Base-by-base conservation (phyloP, 495 filamentous ascomycete species). In the Pseudoneurospora amorphoporcata region DNA sequence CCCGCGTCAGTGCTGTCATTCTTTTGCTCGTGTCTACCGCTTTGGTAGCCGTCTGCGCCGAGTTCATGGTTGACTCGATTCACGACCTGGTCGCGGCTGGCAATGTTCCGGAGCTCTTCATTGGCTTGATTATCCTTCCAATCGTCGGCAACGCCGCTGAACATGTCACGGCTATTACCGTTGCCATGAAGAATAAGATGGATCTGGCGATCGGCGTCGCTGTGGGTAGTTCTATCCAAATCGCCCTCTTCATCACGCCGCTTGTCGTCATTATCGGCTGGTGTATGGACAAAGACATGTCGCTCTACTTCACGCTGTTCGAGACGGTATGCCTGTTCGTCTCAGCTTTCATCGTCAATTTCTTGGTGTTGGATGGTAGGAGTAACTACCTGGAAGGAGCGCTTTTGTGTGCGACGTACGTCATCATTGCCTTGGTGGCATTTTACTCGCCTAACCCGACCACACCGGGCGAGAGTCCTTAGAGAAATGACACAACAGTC, bases 131-230 rank as follows among this genome's bases (percentile, higher is more conserved):
- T 78, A 90, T 97, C 74, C 82, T 97, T 2, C 94, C 94, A 29
- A 94, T 97, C 73, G 92, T 97, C 12, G 93, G 94, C 71, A 97
- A 97, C 75, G 94, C 94, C 1, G 94, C 94, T 0, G 94, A 97
- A 83, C 94, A 97, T 84, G 91, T 95, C 8, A 97, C 93, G 1
- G 92, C 94, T 1, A 92, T 97, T 43, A 92, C 89, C 37, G 93
- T 97, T 8, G 94, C 94, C 7, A 87, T 88, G 74, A 97, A 97
- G 85, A 97, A 97, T 83, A 97, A 97, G 84, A 96, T 97, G 94
- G 94, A 97, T 84, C 84, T 97, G 38, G 91, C 94, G 0, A 96
- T 97, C 74, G 94, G 92, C 76, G 92, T 97, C 37, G 94, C 94
- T 5, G 89, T 97, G 23, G 94, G 94, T 16, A 92, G 88, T 68